These are phyloP conservation scores for Arctium lappa DNA, from an alignment of 129 eudicot genomes.

Conservation along the genomic window DNA sequence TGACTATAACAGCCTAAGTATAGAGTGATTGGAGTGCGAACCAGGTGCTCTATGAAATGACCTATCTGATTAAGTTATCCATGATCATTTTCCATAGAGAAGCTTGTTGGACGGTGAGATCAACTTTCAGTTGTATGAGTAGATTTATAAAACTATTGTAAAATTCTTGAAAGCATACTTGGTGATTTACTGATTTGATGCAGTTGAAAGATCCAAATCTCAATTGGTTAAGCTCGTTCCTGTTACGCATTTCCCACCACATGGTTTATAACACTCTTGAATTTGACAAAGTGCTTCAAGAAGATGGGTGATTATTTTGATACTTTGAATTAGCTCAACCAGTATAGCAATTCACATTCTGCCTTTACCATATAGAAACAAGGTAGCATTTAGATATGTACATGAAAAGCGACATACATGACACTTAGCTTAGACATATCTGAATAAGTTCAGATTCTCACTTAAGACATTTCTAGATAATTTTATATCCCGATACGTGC, in stretches of 20 bases:
- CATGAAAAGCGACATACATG: background rate
- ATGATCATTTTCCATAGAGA: background rate
- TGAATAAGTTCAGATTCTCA: background rate
- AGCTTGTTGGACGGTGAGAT: background rate
- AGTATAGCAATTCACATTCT: background rate
- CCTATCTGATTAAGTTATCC: background rate
- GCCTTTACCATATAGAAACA: background rate
- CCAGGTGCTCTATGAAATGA: slow-evolving; percentile 23
- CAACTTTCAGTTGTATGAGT: background rate
- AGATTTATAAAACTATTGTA: background rate
- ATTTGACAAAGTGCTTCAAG: background rate
- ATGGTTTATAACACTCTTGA: background rate
- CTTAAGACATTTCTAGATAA: background rate
- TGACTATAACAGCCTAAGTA: background rate
- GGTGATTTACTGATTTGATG: background rate
- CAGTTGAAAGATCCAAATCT: background rate
- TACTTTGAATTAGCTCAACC: background rate
- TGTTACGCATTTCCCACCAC: background rate
- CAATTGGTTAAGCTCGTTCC: background rate
- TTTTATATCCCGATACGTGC: background rate
- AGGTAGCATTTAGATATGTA: background rate
- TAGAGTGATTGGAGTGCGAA: background rate
- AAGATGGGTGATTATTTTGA: background rate
- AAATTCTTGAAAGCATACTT: background rate
- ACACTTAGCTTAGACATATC: background rate